Conservation (phyloP, 148 eudicot species). For the Silene latifolia region DNA sequence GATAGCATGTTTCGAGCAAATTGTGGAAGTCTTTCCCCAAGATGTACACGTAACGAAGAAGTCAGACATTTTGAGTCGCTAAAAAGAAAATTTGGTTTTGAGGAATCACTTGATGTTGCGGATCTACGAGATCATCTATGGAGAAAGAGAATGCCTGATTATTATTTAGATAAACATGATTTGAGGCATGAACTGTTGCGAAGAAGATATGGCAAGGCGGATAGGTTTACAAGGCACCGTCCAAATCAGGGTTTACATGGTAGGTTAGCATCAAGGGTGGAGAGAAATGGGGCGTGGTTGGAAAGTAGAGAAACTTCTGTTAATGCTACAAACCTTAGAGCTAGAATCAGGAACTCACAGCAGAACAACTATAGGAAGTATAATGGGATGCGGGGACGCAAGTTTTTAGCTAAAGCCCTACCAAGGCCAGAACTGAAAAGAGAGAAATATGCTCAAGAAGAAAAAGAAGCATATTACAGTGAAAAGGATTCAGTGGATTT, state of each 20-base stretch:
- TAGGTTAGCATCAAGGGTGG: slow-evolving; percentile 34
- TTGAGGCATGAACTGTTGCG: slow-evolving; percentile 25
- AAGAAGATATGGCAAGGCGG: slow-evolving; percentile 26
- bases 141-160: slow-evolving; percentile 37
- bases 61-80: slow-evolving; percentile 23
- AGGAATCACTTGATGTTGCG: slow-evolving; percentile 29
- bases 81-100: slow-evolving; percentile 34
- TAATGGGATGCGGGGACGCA: slow-evolving; percentile 28
- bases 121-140: slow-evolving; percentile 51
- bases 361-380: slow-evolving; percentile 27
- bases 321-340: slow-evolving; percentile 14
- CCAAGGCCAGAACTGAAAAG: slow-evolving; percentile 28
- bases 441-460: slow-evolving; percentile 24
- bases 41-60: slow-evolving; percentile 23
- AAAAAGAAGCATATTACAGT: neutral
- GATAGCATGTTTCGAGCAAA: slow-evolving; percentile 25
- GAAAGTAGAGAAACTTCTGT: slow-evolving; percentile 15
- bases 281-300: slow-evolving; percentile 26
- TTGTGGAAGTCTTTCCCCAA: slow-evolving; percentile 18
- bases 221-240: slow-evolving; percentile 21
- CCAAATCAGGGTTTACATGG: slow-evolving; percentile 19
- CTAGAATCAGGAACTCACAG: slow-evolving; percentile 26
- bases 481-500: slow-evolving; percentile 21
- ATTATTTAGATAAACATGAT: slow-evolving; percentile 21
- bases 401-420: slow-evolving; percentile 21